These are phyloP conservation scores for Fusarium nanum DNA, from an alignment of 2,329 filamentous ascomycete genomes.

Conservation along the genomic window DNA sequence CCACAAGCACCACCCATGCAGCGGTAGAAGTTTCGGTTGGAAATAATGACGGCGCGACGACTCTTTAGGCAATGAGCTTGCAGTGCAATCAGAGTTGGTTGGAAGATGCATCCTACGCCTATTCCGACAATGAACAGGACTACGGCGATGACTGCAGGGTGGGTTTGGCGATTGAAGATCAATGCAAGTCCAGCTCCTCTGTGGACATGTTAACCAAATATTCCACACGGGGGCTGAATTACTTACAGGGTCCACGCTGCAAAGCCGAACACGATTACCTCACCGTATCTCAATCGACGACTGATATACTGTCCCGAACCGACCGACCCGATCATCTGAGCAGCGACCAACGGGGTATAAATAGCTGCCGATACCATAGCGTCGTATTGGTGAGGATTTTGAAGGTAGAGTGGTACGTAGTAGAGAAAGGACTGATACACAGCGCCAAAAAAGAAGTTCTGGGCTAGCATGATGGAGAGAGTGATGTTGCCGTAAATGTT, in stretches of 20 bases:
- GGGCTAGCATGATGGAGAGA: neutral
- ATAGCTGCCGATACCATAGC: neutral
- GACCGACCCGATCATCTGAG: neutral
- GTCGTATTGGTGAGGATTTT: neutral
- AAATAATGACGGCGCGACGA: conserved; percentile 6
- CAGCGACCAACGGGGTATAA: neutral
- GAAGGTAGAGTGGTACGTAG: neutral
- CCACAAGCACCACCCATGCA: conserved; percentile 4
- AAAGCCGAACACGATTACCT: neutral
- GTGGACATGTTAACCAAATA: accelerated
- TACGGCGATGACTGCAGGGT: neutral
- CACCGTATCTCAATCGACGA: neutral
- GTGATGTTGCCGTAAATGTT: neutral
- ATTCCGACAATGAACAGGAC: neutral
- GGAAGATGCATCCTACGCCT: neutral
- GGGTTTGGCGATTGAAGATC: neutral
- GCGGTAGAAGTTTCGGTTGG: conserved; percentile 5
- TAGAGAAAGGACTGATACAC: conserved; percentile 5
- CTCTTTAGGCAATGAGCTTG: conserved; percentile 1
- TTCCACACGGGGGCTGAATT: accelerated
- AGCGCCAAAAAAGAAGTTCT: neutral
- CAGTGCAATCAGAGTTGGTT: neutral
- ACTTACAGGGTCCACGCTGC: conserved; percentile 3
- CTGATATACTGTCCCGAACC: conserved; percentile 14
- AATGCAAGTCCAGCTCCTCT: no score